Conservation (phyloP, 2,329 filamentous ascomycete species). For the Trichoderma sp. region DNA sequence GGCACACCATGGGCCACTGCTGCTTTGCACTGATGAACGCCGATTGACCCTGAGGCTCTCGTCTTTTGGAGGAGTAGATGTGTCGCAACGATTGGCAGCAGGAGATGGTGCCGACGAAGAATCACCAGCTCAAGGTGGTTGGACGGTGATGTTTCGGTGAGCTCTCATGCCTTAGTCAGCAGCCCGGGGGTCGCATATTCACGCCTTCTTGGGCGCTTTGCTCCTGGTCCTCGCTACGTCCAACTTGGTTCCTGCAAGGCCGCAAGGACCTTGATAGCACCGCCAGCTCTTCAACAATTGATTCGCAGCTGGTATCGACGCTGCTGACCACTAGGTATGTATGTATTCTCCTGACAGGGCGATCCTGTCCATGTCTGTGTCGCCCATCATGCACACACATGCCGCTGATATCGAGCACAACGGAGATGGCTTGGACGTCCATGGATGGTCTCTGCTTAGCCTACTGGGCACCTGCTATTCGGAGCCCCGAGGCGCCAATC, state of each 20-base stretch:
- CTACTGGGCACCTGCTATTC: constrained; percentile 1
- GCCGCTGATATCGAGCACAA: background rate
- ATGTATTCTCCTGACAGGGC: background rate
- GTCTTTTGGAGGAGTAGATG: no score
- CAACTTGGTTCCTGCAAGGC: no score
- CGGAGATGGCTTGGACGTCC: background rate
- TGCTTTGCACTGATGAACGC: no score
- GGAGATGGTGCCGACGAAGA: no score
- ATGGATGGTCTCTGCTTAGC: background rate
- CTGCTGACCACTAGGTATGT: background rate
- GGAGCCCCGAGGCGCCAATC: constrained; percentile 14
- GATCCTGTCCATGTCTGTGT: background rate
- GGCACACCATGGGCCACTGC: background rate
- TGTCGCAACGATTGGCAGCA: no score
- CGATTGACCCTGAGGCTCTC: no score
- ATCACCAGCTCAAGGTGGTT: no score
- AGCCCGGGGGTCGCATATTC: background rate
- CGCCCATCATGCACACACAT: background rate
- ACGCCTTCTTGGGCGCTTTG: background rate
- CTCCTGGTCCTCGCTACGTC: background rate
- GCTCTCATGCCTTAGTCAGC: background rate
- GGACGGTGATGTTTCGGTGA: no score
- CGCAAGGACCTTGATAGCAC: no score
- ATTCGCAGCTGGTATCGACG: no score
- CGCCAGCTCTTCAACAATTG: no score